Percentiles rank a stretch among this genome's conserved stretches.
Conservation (phyloP, 371 early-diverging fungal genomes). For the Rhizopus delemar region DNA sequence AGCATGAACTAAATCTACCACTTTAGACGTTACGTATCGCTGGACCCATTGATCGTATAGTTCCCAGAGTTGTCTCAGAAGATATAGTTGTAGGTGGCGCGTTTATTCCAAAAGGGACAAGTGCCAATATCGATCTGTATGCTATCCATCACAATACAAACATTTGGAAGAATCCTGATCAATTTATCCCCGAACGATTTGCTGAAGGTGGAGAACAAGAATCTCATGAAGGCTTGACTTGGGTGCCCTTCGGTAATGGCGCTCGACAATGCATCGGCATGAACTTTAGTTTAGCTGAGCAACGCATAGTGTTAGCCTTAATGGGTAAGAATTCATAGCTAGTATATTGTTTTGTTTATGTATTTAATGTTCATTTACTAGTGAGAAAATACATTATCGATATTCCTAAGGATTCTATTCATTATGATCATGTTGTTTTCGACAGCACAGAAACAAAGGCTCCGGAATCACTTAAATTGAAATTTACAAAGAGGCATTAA, state of each 20-base stretch:
- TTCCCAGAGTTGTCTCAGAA: conserved; percentile 17
- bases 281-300: conserved; percentile 59
- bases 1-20: too few species aligned
- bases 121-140: conserved; percentile 14
- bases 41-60: conserved; percentile 15
- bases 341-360: neutral
- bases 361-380: neutral
- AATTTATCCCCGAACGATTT: conserved; percentile 58
- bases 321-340: conserved; percentile 32
- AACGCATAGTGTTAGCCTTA: conserved; percentile 53
- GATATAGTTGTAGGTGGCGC: conserved; percentile 11
- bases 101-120: conserved; percentile 16
- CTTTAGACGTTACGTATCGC: conserved; percentile 11
- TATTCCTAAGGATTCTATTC: conserved; percentile 28
- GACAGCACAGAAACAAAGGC: conserved; percentile 19
- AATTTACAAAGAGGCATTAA: conserved; percentile 23
- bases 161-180: conserved; percentile 40
- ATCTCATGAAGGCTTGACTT: conserved; percentile 32
- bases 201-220: conserved; percentile 35
- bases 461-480: conserved; percentile 11
- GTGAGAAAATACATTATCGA: conserved; percentile 12
- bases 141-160: conserved; percentile 35
- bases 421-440: conserved; percentile 20
- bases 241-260: conserved; percentile 57
- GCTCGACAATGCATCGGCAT: conserved; percentile 59